Evolutionary conservation across 257 asterid genomes (phyloP), one percentile per base, ranked within the genome.

Genomic region (Ligustrum vulgare): DNA sequence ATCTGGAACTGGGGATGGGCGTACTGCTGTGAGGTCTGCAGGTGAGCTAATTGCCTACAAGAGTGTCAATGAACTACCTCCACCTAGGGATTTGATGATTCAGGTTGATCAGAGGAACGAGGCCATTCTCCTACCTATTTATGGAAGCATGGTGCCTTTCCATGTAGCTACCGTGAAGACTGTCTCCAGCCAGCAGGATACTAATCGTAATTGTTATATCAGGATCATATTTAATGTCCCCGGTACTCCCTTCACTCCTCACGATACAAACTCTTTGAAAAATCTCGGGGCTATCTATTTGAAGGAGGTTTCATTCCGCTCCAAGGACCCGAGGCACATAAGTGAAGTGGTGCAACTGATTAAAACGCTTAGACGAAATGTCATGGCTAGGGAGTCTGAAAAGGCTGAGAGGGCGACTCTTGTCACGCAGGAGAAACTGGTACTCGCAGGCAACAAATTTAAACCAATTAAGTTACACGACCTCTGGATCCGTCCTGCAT

Each of bases 331-430:
- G 0, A 84, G 93, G 80, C 96, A 88, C 85, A 87, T 87, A 34
- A 87, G 87, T 82, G 97, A 91, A 81, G 86, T 91, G 32, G 96
- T 86, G 54, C 92, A 89, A 76, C 81, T 39, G 78, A 88, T 88
- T 64, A 89, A 88, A 75, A 84, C 92, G 4, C 96, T 91, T 7
- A 76, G 89, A 65, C 84, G 89, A 13, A 83, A 84, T 77, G 93
- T 91, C 56, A 72, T 79, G 80, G 87, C 92, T n/a, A 80, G 97
- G 82, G 97, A 91, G 79, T 85, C 93, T 43, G 97, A 91, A 79
- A 85, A 83, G 75, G 97, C 96, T 33, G 96, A 91, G 85, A 82
- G 97, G 77, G 97, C 97, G 0, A 91, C 92, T 12, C 78, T 91
- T 54, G 97, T 91, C 73, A 81, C 81, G 20, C 97, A 91, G 78